A percentile compares a stretch with the other conserved stretches of the same genome.
Evolutionary conservation across 495 filamentous ascomycete species (phyloP).

Genomic region (Talaromyces stipitatus): DNA sequence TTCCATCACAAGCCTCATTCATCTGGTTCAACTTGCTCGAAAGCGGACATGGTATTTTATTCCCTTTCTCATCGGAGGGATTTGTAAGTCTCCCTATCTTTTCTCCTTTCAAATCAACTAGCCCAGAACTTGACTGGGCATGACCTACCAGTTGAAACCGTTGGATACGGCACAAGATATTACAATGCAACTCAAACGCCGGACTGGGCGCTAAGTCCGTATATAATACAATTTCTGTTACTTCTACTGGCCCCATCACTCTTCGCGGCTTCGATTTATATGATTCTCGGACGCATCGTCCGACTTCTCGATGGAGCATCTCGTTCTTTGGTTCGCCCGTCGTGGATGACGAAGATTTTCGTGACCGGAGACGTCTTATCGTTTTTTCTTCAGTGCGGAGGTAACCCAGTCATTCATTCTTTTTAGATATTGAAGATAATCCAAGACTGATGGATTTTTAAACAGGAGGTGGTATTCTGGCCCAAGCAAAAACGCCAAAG

Average conservation of each 20-base stretch:
- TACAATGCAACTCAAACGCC: conserved; percentile 21
- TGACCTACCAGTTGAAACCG: conserved; percentile 42
- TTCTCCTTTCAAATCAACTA: no score
- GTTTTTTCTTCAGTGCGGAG: conserved; percentile 23
- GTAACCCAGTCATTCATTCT: conserved; percentile 6
- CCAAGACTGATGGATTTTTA: background rate
- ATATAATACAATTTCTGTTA: conserved; percentile 29
- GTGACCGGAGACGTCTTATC: conserved; percentile 29
- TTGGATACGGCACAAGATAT: conserved; percentile 49
- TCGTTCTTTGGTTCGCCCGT: conserved; percentile 14
- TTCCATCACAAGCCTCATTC: conserved; percentile 31
- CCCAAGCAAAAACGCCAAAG: background rate
- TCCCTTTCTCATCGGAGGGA: conserved; percentile 48
- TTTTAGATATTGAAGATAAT: no score
- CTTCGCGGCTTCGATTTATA: conserved; percentile 51
- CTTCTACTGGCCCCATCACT: conserved; percentile 20
- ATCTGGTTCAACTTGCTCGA: conserved; percentile 39
- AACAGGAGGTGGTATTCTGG: conserved; percentile 4
- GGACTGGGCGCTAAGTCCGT: conserved; percentile 18
- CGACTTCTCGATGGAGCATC: conserved; percentile 34
- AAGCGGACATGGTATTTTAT: conserved; percentile 54
- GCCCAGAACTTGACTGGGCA: background rate
- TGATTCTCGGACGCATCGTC: conserved; percentile 50
- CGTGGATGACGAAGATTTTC: conserved; percentile 32
- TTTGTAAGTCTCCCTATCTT: conserved; percentile 34